These are phyloP conservation scores for Pichia manshurica DNA, from an alignment of 805 yeast species.

Conservation along the genomic window DNA sequence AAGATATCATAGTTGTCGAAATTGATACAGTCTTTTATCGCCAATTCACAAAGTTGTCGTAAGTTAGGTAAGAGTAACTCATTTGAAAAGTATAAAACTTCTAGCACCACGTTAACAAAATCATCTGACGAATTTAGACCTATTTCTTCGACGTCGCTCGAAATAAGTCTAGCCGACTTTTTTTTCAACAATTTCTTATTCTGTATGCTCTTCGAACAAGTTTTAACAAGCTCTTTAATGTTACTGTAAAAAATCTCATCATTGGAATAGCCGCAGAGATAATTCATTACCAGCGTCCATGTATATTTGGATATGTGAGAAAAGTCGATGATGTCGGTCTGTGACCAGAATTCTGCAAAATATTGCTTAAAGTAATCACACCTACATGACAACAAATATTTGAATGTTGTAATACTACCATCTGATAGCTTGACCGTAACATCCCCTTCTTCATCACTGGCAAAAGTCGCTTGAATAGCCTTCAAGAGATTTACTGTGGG, in stretches of 20 bases:
- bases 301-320: slow-evolving; percentile 36
- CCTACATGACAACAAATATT: slow-evolving; percentile 48
- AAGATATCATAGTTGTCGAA: slow-evolving; percentile 57
- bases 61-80: slow-evolving; percentile 55
- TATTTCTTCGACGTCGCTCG: neutral
- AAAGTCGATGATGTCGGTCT: slow-evolving; percentile 25
- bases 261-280: slow-evolving; percentile 51
- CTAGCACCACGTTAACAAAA: slow-evolving; percentile 51
- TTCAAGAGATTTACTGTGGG: slow-evolving; percentile 2
- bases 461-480: neutral
- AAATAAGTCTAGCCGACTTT: neutral
- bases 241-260: slow-evolving; percentile 34
- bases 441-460: slow-evolving; percentile 30
- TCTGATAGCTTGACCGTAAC: slow-evolving; percentile 42
- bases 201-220: neutral
- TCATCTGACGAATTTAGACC: slow-evolving; percentile 20
- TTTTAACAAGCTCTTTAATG: slow-evolving; percentile 9
- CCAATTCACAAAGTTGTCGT: slow-evolving; percentile 55
- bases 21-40: slow-evolving; percentile 48
- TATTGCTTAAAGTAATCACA: slow-evolving; percentile 59
- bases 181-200: neutral
- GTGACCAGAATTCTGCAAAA: slow-evolving; percentile 50
- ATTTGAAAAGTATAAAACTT: slow-evolving; percentile 55
- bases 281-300: slow-evolving; percentile 46
- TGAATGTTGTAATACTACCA: slow-evolving; percentile 42